A percentile compares a stretch with the other conserved stretches of the same genome.
Evolutionary conservation across 75 land plant species (phyloP).

Genomic region (Cunninghamia lanceolata): DNA sequence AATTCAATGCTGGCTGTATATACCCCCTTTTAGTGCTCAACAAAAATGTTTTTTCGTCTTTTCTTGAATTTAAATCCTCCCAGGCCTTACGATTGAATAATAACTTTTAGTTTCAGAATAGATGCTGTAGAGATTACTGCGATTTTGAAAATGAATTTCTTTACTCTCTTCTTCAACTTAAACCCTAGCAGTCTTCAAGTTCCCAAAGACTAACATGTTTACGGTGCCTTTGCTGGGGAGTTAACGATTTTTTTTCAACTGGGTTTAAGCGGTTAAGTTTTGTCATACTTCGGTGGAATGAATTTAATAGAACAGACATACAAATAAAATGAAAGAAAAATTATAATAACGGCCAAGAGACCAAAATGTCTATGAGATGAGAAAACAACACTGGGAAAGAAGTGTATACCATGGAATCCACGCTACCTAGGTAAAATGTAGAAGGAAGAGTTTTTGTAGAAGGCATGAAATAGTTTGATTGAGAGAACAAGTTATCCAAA

Average conservation of each 20-base stretch:
- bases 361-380: not conserved
- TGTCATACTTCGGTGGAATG: not conserved
- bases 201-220: not conserved
- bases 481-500: not conserved
- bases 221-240: not conserved
- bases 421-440: not conserved
- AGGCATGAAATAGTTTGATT: not conserved
- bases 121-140: not conserved
- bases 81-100: not conserved
- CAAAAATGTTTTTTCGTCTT: not conserved
- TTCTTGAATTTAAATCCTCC: not conserved
- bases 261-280: not conserved
- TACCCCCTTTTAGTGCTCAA: not conserved
- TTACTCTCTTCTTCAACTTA: not conserved
- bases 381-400: not conserved
- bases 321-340: not conserved
- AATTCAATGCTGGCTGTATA: not conserved
- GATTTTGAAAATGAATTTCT: not conserved
- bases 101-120: not conserved
- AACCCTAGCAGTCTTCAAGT: not conserved
- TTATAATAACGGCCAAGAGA: not conserved
- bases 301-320: not conserved
- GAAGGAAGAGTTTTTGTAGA: not conserved
- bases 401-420: not conserved
- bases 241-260: not conserved